Percentiles rank a stretch among this genome's conserved stretches.
phyloP scores from a whole-genome alignment of 2,329 filamentous ascomycete genomes.

The Immersiporthe knoxdaviesiana region DNA sequence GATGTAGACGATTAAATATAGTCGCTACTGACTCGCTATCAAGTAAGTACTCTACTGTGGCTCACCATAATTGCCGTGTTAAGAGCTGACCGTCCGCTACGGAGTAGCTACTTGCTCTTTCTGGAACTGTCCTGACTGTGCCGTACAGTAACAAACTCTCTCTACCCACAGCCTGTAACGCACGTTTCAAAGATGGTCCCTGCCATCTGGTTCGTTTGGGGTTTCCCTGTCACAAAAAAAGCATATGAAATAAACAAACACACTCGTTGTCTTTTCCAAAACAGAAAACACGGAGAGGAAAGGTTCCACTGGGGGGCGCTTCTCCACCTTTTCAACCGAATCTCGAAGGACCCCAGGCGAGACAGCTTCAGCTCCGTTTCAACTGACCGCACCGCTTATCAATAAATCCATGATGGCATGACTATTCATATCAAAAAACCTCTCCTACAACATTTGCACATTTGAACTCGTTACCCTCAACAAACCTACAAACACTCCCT shows the following conservation, averaged over 20 bases:
- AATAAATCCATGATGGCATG: conserved; percentile 1
- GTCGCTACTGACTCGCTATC: too few species aligned
- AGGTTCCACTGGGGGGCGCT: not conserved
- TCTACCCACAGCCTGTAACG: not conserved
- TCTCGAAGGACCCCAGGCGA: not conserved
- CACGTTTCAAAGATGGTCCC: not conserved
- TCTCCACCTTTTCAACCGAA: not conserved
- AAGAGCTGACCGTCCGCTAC: too few species aligned
- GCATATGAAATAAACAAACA: not conserved
- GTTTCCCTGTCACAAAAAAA: not conserved
- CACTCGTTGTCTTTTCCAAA: not conserved
- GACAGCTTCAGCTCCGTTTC: not conserved
- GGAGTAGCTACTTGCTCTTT: too few species aligned
- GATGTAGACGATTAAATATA: too few species aligned
- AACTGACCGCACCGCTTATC: not conserved
- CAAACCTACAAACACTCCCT: not conserved
- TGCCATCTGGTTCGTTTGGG: not conserved
- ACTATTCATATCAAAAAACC: not conserved
- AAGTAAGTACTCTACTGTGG: too few species aligned
- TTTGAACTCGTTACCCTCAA: not conserved
- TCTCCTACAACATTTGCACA: not conserved
- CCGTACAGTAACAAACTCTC: too few species aligned
- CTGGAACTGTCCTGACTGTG: too few species aligned
- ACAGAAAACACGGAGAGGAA: not conserved
- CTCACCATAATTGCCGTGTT: too few species aligned